phyloP scores from a whole-genome alignment of 1,284 basidiomycete genomes.

The Exsudoporus floridanus region DNA sequence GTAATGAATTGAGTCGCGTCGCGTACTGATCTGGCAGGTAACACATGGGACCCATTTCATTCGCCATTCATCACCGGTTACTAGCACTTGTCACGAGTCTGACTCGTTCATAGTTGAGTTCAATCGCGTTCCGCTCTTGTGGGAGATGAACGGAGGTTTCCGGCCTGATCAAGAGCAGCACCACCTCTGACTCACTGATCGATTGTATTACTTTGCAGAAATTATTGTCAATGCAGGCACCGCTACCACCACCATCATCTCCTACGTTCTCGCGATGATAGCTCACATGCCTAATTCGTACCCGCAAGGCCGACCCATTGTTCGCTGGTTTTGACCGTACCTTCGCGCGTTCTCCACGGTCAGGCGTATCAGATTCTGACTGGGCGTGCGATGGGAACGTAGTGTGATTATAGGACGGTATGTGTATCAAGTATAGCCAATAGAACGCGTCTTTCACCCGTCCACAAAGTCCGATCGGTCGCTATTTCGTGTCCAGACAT shows the following conservation, averaged over 20 bases:
- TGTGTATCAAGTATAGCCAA: slow-evolving; percentile 9
- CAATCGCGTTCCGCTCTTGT: slow-evolving; percentile 3
- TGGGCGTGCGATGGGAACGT: neutral
- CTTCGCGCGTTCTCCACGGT: slow-evolving; percentile 7
- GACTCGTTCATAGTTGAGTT: slow-evolving; percentile 22
- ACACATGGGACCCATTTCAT: slow-evolving; percentile 19
- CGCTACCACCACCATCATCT: neutral
- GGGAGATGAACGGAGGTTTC: slow-evolving; percentile 13
- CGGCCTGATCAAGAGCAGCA: slow-evolving; percentile 2
- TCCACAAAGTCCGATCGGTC: slow-evolving; percentile 1
- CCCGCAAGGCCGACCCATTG: slow-evolving; percentile 17
- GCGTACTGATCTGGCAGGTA: slow-evolving; percentile 8
- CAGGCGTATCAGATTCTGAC: neutral
- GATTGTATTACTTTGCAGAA: neutral
- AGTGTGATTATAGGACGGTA: slow-evolving; percentile 23
- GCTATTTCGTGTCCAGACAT: neutral
- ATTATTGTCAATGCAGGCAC: neutral
- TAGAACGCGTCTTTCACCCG: neutral
- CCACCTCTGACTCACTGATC: slow-evolving; percentile 3
- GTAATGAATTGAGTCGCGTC: slow-evolving; percentile 23
- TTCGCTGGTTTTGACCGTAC: slow-evolving; percentile 23
- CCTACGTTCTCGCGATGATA: slow-evolving; percentile 9
- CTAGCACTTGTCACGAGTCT: neutral
- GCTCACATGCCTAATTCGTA: slow-evolving; percentile 12
- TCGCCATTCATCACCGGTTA: slow-evolving; percentile 1